Conservation (phyloP, 192 early-diverging fungal species). For the Chytriomyces confervae region DNA sequence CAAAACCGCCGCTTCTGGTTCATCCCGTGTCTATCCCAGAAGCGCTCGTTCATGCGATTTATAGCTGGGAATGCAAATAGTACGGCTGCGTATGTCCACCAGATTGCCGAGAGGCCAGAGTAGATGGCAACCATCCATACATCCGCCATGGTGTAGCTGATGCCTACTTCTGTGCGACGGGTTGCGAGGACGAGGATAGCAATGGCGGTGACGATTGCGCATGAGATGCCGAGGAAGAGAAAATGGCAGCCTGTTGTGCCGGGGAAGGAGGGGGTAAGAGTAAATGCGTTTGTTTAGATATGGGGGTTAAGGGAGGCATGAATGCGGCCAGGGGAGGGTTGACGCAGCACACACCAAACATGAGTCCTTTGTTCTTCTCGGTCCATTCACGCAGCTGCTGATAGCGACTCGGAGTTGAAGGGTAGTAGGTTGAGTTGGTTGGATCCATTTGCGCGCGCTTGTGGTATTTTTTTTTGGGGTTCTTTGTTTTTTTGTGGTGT, state of each 20-base stretch:
- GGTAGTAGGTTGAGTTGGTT: no score
- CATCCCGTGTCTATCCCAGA: constrained; percentile 3
- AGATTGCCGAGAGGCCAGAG: constrained; percentile 8
- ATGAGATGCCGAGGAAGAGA: constrained; percentile 10
- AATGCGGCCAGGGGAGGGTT: no score
- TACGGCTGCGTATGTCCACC: neutral
- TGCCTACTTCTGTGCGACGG: neutral
- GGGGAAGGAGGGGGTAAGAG: neutral
- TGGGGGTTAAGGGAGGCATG: no score
- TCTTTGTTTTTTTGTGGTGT: no score
- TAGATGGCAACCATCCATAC: constrained; percentile 19
- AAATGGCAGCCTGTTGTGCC: constrained; percentile 9
- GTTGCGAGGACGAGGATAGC: constrained; percentile 7
- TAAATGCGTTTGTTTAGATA: no score
- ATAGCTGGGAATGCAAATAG: neutral
- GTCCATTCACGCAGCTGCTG: no score
- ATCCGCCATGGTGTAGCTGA: constrained; percentile 8
- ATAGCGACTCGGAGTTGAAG: no score
- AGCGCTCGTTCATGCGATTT: neutral
- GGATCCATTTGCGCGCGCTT: no score
- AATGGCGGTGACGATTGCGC: constrained; percentile 23
- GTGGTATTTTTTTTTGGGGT: no score
- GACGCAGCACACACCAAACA: no score
- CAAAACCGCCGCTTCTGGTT: constrained; percentile 24
- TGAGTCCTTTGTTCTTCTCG: no score